These are phyloP conservation scores for Mycena rebaudengoi DNA, from an alignment of 768 basidiomycete species.

Conservation along the genomic window DNA sequence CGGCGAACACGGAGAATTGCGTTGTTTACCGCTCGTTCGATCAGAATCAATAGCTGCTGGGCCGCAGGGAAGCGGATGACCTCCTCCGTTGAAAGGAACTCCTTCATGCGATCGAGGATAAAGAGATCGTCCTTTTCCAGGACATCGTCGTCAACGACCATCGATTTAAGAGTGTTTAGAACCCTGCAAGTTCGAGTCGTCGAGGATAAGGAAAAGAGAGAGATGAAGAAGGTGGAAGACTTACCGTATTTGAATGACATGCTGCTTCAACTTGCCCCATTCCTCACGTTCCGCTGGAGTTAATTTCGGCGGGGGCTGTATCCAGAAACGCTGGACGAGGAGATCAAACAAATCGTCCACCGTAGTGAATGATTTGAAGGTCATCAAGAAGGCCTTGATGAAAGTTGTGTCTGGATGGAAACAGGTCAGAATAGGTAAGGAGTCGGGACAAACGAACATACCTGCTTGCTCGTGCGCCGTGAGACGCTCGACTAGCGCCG, in stretches of 20 bases:
- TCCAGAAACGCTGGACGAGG: slow-evolving; percentile 81
- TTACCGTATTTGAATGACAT: slow-evolving; percentile 87
- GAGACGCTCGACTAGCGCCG: slow-evolving; percentile 87
- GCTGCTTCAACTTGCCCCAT: slow-evolving; percentile 89
- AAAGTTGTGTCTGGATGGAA: slow-evolving; percentile 76
- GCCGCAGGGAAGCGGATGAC: slow-evolving; percentile 73
- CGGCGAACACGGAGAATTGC: not conserved
- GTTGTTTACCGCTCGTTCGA: slow-evolving; percentile 80
- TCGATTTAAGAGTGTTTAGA: slow-evolving; percentile 88
- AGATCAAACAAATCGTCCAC: slow-evolving; percentile 84
- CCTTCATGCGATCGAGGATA: slow-evolving; percentile 83
- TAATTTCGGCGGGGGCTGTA: slow-evolving; percentile 76
- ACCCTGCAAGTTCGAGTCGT: slow-evolving; percentile 58
- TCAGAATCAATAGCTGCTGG: slow-evolving; percentile 75
- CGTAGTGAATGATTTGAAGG: slow-evolving; percentile 93
- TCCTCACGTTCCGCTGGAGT: slow-evolving; percentile 68
- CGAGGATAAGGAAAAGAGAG: slow-evolving; percentile 2
- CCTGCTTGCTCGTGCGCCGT: slow-evolving; percentile 92
- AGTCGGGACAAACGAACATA: slow-evolving; percentile 34
- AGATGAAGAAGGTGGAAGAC: slow-evolving; percentile 39
- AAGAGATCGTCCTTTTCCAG: slow-evolving; percentile 88
- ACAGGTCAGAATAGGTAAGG: slow-evolving; percentile 9
- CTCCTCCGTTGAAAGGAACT: slow-evolving; percentile 75
- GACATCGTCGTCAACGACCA: slow-evolving; percentile 85
- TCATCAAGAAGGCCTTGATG: slow-evolving; percentile 92